A percentile compares a stretch with the other conserved stretches of the same genome.
Evolutionary conservation across 1,284 basidiomycete genomes (phyloP).

Genomic region (Malassezia sp.): DNA sequence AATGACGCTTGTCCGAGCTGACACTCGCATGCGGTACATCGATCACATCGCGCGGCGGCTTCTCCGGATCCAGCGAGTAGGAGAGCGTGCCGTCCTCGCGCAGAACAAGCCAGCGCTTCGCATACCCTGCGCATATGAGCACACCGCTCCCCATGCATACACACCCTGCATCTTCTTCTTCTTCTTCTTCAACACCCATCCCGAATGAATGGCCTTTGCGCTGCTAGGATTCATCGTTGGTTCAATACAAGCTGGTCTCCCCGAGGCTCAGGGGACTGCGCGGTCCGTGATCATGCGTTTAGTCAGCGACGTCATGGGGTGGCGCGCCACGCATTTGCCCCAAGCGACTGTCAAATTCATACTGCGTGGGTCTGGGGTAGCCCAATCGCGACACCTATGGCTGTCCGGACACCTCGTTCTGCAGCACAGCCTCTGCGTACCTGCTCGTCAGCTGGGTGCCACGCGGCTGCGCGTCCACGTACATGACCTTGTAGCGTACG

Average conservation of each 20-base stretch:
- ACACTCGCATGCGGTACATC: slow-evolving; percentile 44
- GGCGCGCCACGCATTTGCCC: too few species aligned
- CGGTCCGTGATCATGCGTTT: too few species aligned
- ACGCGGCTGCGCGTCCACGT: too few species aligned
- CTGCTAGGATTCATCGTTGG: slow-evolving; percentile 9
- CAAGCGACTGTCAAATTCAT: too few species aligned
- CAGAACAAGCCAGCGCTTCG: slow-evolving; percentile 42
- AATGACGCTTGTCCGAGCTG: slow-evolving; percentile 35
- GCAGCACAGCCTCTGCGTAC: slow-evolving; percentile 31
- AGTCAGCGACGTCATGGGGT: too few species aligned
- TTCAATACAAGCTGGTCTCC: too few species aligned
- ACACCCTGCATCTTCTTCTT: slow-evolving; percentile 44
- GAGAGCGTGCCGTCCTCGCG: slow-evolving; percentile 37
- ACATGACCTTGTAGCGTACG: slow-evolving; percentile 42
- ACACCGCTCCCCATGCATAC: neutral
- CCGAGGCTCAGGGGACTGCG: too few species aligned
- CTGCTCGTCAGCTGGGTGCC: too few species aligned
- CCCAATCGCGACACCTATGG: too few species aligned
- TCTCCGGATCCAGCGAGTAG: slow-evolving; percentile 36
- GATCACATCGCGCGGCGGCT: slow-evolving; percentile 35
- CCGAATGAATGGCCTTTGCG: slow-evolving; percentile 25
- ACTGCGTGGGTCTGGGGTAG: too few species aligned
- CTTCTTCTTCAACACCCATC: slow-evolving; percentile 47
- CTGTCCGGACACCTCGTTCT: slow-evolving; percentile 15
- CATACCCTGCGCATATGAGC: slow-evolving; percentile 27